Conservation (phyloP, 2,329 filamentous ascomycete genomes). For the Parastagonospora avenae region DNA sequence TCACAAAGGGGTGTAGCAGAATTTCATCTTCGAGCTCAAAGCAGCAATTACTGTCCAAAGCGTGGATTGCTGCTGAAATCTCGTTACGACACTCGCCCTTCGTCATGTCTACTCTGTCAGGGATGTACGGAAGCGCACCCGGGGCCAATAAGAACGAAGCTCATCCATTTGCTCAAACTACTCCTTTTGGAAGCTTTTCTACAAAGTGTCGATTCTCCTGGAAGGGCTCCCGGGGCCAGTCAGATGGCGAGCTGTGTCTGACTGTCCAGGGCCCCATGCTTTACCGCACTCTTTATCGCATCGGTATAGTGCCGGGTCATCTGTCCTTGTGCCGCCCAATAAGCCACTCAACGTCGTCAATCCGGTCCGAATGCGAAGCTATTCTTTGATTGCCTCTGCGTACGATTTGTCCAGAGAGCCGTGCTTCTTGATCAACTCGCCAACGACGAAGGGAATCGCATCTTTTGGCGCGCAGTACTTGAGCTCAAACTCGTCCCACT, state of each 20-base stretch:
- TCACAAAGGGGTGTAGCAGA: not conserved
- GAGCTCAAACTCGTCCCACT: slow-evolving; percentile 58
- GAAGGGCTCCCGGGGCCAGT: slow-evolving; percentile 12
- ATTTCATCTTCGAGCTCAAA: not conserved
- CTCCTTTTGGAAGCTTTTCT: slow-evolving; percentile 7
- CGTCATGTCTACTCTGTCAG: no score
- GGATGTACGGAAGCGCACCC: not conserved
- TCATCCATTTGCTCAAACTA: not conserved
- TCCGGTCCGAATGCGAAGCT: not conserved
- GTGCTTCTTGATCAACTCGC: slow-evolving; percentile 42
- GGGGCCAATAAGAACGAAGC: not conserved
- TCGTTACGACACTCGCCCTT: not conserved
- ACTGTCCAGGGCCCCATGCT: not conserved
- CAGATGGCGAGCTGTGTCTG: not conserved
- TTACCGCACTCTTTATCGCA: no score
- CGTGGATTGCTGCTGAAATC: not conserved
- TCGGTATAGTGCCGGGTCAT: not conserved
- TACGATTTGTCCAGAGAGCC: slow-evolving; percentile 22
- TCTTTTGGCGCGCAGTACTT: slow-evolving; percentile 42
- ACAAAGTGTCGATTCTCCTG: slow-evolving; percentile 10
- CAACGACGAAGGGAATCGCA: slow-evolving; percentile 44
- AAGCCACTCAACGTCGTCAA: no score
- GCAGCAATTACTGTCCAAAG: not conserved
- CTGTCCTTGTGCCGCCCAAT: not conserved
- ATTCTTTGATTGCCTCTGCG: slow-evolving; percentile 25